Base-by-base conservation (phyloP, 2,329 filamentous ascomycete species). In the Anisogramma anomala region DNA sequence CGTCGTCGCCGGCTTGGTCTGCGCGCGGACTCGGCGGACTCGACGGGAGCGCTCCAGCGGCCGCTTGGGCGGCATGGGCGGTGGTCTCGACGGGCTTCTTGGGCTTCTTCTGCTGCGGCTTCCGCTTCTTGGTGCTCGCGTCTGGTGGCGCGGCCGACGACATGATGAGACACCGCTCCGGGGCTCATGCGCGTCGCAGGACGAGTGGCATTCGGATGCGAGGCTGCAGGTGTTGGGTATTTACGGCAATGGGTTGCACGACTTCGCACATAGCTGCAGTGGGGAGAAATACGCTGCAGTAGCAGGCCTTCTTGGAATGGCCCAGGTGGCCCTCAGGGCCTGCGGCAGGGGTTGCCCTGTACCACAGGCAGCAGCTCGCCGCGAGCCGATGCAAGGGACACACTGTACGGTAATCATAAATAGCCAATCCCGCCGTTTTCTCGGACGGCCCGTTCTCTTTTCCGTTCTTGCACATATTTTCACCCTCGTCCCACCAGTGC, bases 401-500 rank as follows among this genome's bases (percentile, higher is more conserved):
- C n/a, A n/a, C n/a, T n/a, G n/a, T n/a, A n/a, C n/a, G n/a, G n/a
- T n/a, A n/a, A n/a, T n/a, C n/a, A n/a, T n/a, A n/a, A n/a, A n/a
- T n/a, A n/a, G n/a, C n/a, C n/a, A n/a, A n/a, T n/a, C n/a, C n/a
- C n/a, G n/a, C 20, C 35, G 23, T 42, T 41, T 50, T 45, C 53
- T 53, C 44, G 49, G 49, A 51, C 55, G 52, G 39, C 53, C 53
- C 59, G 57, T 58, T 59, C 59, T 55, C 56, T 57, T 54, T 57
- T 61, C 61, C 25, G 20, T 43, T 36, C 64, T 62, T n/a, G n/a
- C 61, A 68, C 67, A 73, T 66, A 71, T 69, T 62, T 51, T 51
- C 58, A 46, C 59, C 64, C 65, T 67, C 59, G 56, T 41, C 25
- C 31, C 23, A 20, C 59, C 56, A 59, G 47, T 54, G 49, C 58